Evolutionary conservation across 2,329 filamentous ascomycete species (phyloP).

Genomic region (Neopestalotiopsis rosae): DNA sequence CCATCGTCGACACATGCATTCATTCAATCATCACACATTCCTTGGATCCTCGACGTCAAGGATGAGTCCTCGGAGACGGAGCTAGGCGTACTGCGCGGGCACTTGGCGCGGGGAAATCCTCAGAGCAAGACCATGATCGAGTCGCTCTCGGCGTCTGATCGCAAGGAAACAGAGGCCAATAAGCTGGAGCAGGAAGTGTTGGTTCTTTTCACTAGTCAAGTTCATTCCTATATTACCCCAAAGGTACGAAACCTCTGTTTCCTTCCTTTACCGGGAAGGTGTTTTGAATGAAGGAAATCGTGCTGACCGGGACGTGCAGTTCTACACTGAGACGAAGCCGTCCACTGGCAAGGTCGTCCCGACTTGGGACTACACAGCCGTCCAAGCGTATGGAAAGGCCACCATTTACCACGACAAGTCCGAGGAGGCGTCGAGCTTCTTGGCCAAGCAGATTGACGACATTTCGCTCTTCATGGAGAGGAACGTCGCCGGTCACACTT

Average conservation of each 20-base stretch:
- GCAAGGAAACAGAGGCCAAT: conserved; percentile 25
- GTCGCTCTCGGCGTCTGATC: conserved; percentile 30
- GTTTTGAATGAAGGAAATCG: conserved; percentile 37
- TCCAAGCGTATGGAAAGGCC: conserved; percentile 65
- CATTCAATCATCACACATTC: conserved; percentile 66
- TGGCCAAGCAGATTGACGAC: conserved; percentile 58
- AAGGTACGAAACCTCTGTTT: conserved; percentile 30
- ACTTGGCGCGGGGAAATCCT: conserved; percentile 67
- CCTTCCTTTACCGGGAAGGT: neutral
- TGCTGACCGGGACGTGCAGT: conserved; percentile 42
- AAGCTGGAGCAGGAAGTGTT: conserved; percentile 60
- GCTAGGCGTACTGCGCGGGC: conserved; percentile 59
- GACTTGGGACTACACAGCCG: conserved; percentile 74
- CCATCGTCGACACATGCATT: conserved; percentile 51
- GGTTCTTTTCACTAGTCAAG: conserved; percentile 63
- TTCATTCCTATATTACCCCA: conserved; percentile 70
- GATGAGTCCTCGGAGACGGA: conserved; percentile 46
- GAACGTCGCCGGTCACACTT: conserved; percentile 61
- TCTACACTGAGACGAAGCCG: conserved; percentile 71
- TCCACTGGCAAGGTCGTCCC: conserved; percentile 69
- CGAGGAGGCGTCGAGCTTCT: conserved; percentile 49
- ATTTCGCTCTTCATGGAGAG: conserved; percentile 57
- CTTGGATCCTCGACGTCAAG: conserved; percentile 60
- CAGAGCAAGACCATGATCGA: conserved; percentile 67
- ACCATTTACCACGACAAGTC: conserved; percentile 57